Conservation (phyloP, 495 filamentous ascomycete species). For the Penicillium parvum region DNA sequence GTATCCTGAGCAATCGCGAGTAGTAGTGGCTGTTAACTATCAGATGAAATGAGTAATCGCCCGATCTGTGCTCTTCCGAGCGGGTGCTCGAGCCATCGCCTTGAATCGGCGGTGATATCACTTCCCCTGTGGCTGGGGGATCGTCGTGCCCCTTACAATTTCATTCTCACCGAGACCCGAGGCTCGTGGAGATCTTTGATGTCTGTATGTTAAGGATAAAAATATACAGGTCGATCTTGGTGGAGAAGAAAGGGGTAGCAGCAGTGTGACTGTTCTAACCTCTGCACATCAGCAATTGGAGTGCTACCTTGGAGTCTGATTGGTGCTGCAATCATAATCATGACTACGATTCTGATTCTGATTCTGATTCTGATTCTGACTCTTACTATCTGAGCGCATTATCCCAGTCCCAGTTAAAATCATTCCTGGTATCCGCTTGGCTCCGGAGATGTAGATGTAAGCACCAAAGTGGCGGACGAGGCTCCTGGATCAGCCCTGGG, state of each 20-base stretch:
- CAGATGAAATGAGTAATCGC: no score
- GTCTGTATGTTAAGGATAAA: constrained; percentile 11
- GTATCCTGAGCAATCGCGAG: no score
- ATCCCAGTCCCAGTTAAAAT: neutral
- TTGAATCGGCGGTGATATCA: constrained; percentile 6
- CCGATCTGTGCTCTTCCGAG: no score
- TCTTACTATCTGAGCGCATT: no score
- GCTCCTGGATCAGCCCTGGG: constrained; percentile 10
- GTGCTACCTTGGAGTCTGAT: no score
- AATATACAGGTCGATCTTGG: constrained; percentile 14
- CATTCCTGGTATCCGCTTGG: constrained; percentile 1
- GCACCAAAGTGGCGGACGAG: neutral
- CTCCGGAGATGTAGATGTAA: constrained; percentile 1
- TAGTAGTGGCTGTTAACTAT: no score
- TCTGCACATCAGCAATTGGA: constrained; percentile 1
- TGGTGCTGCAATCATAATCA: no score
- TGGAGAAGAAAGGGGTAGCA: constrained; percentile 8
- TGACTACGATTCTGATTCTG: no score
- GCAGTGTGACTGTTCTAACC: constrained; percentile 4
- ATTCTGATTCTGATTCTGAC: no score
- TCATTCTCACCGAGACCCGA: constrained; percentile 14
- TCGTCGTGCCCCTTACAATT: constrained; percentile 9
- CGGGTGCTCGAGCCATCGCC: neutral
- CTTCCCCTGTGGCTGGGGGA: constrained; percentile 15
- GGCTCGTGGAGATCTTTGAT: constrained; percentile 12